Conservation (phyloP, 345 rosid genomes). For the Populus pruinosa region DNA sequence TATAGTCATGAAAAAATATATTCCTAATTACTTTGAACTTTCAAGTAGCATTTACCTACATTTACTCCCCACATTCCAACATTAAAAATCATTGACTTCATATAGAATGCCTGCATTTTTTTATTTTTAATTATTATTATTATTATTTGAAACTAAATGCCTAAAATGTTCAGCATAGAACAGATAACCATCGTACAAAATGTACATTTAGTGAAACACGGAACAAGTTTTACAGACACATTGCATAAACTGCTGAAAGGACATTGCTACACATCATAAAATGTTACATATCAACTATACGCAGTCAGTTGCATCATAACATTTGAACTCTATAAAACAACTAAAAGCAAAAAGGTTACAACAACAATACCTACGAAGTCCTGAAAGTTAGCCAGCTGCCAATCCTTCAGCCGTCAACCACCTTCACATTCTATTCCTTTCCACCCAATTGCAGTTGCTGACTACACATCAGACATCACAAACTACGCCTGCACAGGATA, state of each 20-base stretch:
- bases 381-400: neutral
- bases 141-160: neutral
- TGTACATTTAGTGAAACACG: neutral
- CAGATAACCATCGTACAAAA: neutral
- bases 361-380: neutral
- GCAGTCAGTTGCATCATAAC: neutral
- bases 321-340: conserved; percentile 3
- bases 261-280: conserved; percentile 15
- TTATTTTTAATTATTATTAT: no score
- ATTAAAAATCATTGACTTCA: neutral
- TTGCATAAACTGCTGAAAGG: conserved; percentile 4
- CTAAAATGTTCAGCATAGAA: neutral
- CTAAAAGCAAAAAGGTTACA: neutral
- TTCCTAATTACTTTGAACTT: neutral
- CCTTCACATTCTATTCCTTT: neutral
- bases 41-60: neutral
- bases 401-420: conserved; percentile 1
- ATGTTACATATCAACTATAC: neutral
- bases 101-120: neutral
- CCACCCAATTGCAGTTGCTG: neutral
- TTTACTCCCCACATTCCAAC: neutral
- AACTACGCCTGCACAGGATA: conserved; percentile 7
- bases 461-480: neutral
- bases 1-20: neutral
- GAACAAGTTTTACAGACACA: neutral